These are phyloP conservation scores for Aspergillus haitiensis DNA, from an alignment of 495 filamentous ascomycete genomes.

Conservation along the genomic window DNA sequence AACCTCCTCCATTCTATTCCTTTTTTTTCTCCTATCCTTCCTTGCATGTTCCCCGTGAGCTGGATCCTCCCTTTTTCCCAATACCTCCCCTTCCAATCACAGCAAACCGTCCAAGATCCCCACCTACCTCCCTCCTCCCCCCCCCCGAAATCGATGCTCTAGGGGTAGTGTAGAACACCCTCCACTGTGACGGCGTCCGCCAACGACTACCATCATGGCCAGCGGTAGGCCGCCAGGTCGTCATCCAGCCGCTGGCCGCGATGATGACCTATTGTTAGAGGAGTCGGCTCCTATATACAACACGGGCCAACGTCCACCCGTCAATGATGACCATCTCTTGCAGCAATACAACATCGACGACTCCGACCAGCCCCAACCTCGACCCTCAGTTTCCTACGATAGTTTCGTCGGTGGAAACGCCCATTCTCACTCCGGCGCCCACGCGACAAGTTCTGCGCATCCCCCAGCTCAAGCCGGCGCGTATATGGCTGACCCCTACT, in stretches of 20 bases:
- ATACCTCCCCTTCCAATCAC: slow-evolving; percentile 12
- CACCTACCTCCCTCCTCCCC: background rate
- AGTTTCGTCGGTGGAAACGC: slow-evolving; percentile 76
- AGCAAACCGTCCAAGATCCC: background rate
- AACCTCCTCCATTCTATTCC: background rate
- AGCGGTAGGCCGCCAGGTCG: slow-evolving; percentile 66
- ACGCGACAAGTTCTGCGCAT: slow-evolving; percentile 31
- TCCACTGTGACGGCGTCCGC: slow-evolving; percentile 42
- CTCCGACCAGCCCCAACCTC: slow-evolving; percentile 59
- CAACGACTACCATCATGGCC: slow-evolving; percentile 49
- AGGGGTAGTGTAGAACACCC: slow-evolving; percentile 33
- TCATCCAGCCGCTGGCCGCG: slow-evolving; percentile 57
- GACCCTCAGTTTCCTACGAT: slow-evolving; percentile 91
- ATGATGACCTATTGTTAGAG: slow-evolving; percentile 71
- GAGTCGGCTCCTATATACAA: slow-evolving; percentile 68
- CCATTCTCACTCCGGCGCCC: slow-evolving; percentile 46
- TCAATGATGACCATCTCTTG: slow-evolving; percentile 76
- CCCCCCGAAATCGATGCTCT: slow-evolving; percentile 45
- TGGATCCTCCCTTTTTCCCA: background rate
- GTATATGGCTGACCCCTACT: slow-evolving; percentile 49
- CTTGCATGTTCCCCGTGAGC: slow-evolving; percentile 11
- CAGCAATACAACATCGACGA: slow-evolving; percentile 67
- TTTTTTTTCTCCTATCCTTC: slow-evolving; percentile 1
- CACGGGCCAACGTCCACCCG: slow-evolving; percentile 65
- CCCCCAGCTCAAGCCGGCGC: slow-evolving; percentile 32